A percentile compares a stretch with the other conserved stretches of the same genome.
phyloP scores from a whole-genome alignment of 371 early-diverging fungal genomes.

The Blakeslea trispora region DNA sequence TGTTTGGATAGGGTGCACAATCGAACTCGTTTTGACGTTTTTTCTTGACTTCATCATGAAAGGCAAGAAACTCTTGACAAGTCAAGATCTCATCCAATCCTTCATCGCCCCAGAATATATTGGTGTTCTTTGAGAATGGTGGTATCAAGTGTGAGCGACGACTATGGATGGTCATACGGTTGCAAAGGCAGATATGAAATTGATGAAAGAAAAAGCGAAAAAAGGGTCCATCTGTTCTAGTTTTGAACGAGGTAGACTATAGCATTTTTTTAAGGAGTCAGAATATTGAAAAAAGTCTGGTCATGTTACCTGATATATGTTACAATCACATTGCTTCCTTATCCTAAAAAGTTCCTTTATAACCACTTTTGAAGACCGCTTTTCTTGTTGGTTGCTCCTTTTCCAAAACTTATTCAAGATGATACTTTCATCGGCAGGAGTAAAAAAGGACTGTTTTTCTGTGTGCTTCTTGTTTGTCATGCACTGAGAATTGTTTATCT shows the following conservation, averaged over 20 bases:
- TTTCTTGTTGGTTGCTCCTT: neutral
- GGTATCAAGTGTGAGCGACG: conserved; percentile 3
- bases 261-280: neutral
- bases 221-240: conserved; percentile 4
- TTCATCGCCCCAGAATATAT: conserved; percentile 2
- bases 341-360: neutral
- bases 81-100: neutral
- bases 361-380: neutral
- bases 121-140: conserved; percentile 10
- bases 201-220: neutral
- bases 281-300: neutral
- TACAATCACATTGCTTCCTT: neutral
- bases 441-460: conserved; percentile 4
- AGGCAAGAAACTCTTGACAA: neutral
- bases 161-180: neutral
- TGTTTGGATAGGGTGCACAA: neutral
- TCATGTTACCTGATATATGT: neutral
- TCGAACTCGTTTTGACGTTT: neutral
- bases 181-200: neutral
- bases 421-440: conserved; percentile 1
- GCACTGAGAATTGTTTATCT: conserved; percentile 10
- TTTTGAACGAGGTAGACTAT: neutral
- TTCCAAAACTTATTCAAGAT: neutral
- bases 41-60: neutral
- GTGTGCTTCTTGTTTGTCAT: conserved; percentile 18